Base-by-base conservation (phyloP, 495 filamentous ascomycete species). In the Podospora fimiseda region DNA sequence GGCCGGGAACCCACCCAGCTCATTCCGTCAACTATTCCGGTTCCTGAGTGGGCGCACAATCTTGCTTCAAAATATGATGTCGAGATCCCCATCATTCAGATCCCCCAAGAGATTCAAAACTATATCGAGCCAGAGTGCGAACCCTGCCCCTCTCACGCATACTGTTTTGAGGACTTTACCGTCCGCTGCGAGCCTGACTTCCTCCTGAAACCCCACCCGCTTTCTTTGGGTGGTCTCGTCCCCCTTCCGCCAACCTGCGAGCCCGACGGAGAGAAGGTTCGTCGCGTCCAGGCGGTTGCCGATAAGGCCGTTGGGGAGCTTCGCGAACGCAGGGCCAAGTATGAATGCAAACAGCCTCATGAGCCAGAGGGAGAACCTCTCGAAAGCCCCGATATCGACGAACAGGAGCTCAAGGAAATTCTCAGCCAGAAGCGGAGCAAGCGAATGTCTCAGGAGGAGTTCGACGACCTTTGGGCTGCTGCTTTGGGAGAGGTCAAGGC, bases 211-310 rank as follows among this genome's bases (percentile, higher is more conserved):
- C 78, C 84, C 6, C 93, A 96, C 67, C 92, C 90, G 6, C 75
- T 96, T 11, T 83, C 90, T 0, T 62, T 96, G 0, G 83, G 85
- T 19, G 92, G 93, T 3, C 60, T 93, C 13, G 61, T 96, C 8
- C 93, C 93, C 15, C 71, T 97, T 22, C 81, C 92, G 1, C 92
- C 93, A 11, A 89, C 86, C n/a, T 98, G 93, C 65, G 92, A 96
- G 65, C 85, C 94, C 1, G 94, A 98, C 65, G 88, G 90, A 45
- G 88, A 92, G 65, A 96, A 95, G 63, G 88, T 85, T 16, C 85
- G 90, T 43, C 82, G 84, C 21, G 88, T 96, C 41, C 86, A 89
- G 60, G 80, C 84, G 36, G 89, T 98, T 20, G 89, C 89, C 3
- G 85, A 97, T 68, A 85, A 83, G 60, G 90, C 89, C 2, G 80